Base-by-base conservation (phyloP, 2,329 filamentous ascomycete genomes). In the Colletotrichum sp. region DNA sequence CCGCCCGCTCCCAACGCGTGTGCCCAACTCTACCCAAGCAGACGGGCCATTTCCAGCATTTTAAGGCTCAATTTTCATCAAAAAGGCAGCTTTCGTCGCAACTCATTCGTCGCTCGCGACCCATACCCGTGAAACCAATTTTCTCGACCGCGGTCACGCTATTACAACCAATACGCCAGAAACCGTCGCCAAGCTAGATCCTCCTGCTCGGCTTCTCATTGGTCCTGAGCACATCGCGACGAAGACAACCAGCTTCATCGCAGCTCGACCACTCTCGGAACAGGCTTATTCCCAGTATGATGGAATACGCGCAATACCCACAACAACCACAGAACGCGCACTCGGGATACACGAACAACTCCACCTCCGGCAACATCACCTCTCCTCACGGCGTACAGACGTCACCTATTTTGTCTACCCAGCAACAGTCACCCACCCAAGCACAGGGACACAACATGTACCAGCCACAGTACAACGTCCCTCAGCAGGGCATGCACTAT, bases 361-460 rank as follows among this genome's bases (percentile, higher is more conserved):
- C 84, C 78, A 80, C 86, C 79, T 86, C 83, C 79, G 91, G 86
- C 86, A 91, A 82, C 86, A 94, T 96, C 86, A 92, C 94, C 44
- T 95, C 94, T 34, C 94, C 94, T 64, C 91, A 93, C 81, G 89
- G 89, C 78, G 91, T 91, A 78, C 93, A 96, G 85, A 92, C 93
- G 6, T 97, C 95, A 39, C 95, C 95, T 36, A 95, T 97, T 78
- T 89, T 97, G 72, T 92, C 94, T 30, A 93, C 94, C 68, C 95
- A 97, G 85, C 91, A 94, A 81, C 94, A 93, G 81, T 89, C 90
- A 77, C 87, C 90, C 52, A 71, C 74, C 27, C 91, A 92, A 77
- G 91, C 91, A 81, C 90, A 93, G 79, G 87, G 88, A 66, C 93
- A 94, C 86, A 95, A 93, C 90, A 95, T 93, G 87, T 98, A 98